These are phyloP conservation scores for Alternaria brassicicola DNA, from an alignment of 2,329 filamentous ascomycete species.

Conservation along the genomic window DNA sequence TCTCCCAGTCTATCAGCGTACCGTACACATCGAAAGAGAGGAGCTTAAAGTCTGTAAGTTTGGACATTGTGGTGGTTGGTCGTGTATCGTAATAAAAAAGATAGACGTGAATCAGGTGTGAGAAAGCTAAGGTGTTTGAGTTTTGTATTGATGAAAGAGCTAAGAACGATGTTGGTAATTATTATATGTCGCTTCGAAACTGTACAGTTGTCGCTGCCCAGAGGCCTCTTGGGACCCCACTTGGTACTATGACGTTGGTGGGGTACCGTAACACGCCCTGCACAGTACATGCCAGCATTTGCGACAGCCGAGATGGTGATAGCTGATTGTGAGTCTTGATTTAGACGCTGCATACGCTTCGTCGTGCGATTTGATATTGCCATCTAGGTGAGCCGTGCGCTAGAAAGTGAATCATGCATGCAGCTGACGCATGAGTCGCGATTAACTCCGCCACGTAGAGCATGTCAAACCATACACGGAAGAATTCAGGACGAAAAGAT, in stretches of 20 bases:
- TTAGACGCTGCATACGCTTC: constrained; percentile 10
- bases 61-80: constrained; percentile 31
- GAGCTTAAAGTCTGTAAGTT: constrained; percentile 53
- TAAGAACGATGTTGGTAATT: background rate
- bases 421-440: background rate
- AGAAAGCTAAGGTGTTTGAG: background rate
- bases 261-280: constrained; percentile 25
- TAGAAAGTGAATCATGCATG: background rate
- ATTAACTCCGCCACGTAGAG: background rate
- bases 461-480: background rate
- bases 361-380: background rate
- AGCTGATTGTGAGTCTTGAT: background rate
- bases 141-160: background rate
- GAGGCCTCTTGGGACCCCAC: constrained; percentile 14
- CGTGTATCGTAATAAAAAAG: background rate
- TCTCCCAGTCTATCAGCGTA: constrained; percentile 79
- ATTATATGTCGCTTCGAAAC: background rate
- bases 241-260: constrained; percentile 20
- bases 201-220: background rate
- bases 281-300: constrained; percentile 2
- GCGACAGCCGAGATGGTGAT: background rate
- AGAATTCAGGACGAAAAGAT: background rate
- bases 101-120: background rate
- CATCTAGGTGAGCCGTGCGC: background rate
- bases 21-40: constrained; percentile 81